Evolutionary conservation across 2,329 filamentous ascomycete species (phyloP), one percentile per base, ranked within the genome.

Genomic region (Fusarium decemcellulare): DNA sequence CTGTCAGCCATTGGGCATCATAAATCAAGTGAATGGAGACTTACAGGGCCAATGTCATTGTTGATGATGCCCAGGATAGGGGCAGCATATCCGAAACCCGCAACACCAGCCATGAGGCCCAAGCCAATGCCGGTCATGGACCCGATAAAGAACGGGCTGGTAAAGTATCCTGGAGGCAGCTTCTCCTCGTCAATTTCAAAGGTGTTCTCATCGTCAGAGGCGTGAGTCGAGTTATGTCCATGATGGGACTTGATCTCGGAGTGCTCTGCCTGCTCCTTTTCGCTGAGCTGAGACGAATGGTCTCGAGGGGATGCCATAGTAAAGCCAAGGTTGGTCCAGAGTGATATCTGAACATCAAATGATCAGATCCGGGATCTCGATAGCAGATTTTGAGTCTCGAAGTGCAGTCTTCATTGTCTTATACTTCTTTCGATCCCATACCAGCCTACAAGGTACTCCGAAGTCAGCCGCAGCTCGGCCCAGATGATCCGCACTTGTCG

Each of bases 71-170:
- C 43, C 30, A 72, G 40, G 39, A 72, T 65, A 27, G 70, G 67
- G 11, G 74, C 74, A 9, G 72, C 72, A 39, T 69, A 72, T 34
- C 71, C 70, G 44, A 71, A 78, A 8, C 76, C 77, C 16, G 70
- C 73, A 32, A 77, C 72, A 47, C 74, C 76, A 37, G 70, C 75
- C 50, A 74, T 69, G 44, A 77, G 66, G 42, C 72, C 72, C 9
- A 74, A 59, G 10, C 69, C 70, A 43, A 73, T 74, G 5, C 68
- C 74, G 14, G 64, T 67, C 69, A 74, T 73, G 16, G 72, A 65
- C 8, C 72, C 74, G 32, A 76, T 54, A 58, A 76, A 76, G 71
- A 75, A 76, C 7, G 61, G 65, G 53, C 73, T 75, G 4, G 52
- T 74, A 57, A 68, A 75, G 55, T 76, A 76, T 1, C 72, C 71